Evolutionary conservation across 2,329 filamentous ascomycete species (phyloP).

Genomic region (Chaetoscypha palmicola): DNA sequence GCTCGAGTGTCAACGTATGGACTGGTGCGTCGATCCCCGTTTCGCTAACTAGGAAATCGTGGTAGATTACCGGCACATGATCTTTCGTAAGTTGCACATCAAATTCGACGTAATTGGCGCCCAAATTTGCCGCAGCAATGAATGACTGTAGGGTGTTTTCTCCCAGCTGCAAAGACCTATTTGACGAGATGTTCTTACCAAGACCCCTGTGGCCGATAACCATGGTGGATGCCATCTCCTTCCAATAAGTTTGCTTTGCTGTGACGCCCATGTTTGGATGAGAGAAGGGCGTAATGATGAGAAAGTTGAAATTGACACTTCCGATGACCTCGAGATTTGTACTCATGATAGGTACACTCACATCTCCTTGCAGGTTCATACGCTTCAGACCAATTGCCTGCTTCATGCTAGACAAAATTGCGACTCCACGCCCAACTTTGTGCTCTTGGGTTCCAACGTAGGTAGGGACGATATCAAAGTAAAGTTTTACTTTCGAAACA

Average conservation of each 20-base stretch:
- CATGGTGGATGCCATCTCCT: constrained; percentile 83
- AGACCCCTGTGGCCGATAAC: constrained; percentile 66
- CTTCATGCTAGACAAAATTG: constrained; percentile 78
- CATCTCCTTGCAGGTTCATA: constrained; percentile 88
- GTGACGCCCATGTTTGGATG: constrained; percentile 93
- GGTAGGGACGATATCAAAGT: constrained; percentile 93
- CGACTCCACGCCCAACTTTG: constrained; percentile 83
- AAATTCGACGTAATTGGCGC: constrained; percentile 67
- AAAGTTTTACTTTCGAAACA: constrained; percentile 71
- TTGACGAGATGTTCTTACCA: constrained; percentile 81
- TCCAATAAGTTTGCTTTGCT: constrained; percentile 92
- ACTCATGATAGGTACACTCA: constrained; percentile 83
- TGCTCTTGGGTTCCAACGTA: constrained; percentile 86
- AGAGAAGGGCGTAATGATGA: constrained; percentile 87
- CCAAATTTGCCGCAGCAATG: constrained; percentile 89
- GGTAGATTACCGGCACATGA: constrained; percentile 95
- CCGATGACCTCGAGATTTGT: constrained; percentile 83
- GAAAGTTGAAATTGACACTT: constrained; percentile 91
- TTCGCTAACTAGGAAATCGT: constrained; percentile 96
- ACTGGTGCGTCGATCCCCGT: constrained; percentile 96
- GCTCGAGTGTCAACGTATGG: constrained; percentile 88
- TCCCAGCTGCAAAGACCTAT: constrained; percentile 84
- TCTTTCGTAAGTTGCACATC: constrained; percentile 99
- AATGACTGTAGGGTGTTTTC: constrained; percentile 96
- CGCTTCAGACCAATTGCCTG: constrained; percentile 75